Percentiles rank a stretch among this genome's conserved stretches.
Evolutionary conservation across 441 rosid species (phyloP).

Genomic region (Bruguiera hainesii): DNA sequence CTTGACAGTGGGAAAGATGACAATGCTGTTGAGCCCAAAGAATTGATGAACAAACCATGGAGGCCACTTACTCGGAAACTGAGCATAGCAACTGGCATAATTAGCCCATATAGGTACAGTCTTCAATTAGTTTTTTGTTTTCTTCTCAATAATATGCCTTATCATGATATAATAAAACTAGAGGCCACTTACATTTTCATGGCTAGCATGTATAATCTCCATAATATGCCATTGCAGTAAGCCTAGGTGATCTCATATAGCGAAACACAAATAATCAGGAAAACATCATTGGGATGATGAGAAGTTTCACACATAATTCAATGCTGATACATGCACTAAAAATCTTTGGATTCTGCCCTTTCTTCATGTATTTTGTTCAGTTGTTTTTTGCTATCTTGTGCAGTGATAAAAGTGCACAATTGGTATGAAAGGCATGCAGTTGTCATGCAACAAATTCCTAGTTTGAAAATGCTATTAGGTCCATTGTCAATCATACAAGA

Average conservation of each 20-base stretch:
- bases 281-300: neutral
- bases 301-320: neutral
- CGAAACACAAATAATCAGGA: neutral
- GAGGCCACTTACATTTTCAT: no score
- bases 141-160: neutral
- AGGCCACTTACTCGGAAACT: slow-evolving; percentile 89
- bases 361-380: no score
- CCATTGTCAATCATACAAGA: no score
- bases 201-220: no score
- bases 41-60: slow-evolving; percentile 86
- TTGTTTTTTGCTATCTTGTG: no score
- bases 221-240: no score
- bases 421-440: no score
- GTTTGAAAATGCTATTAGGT: no score
- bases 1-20: slow-evolving; percentile 58
- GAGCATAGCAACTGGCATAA: slow-evolving; percentile 80
- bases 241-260: no score
- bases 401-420: no score
- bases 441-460: no score
- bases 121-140: neutral
- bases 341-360: no score
- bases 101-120: slow-evolving; percentile 78
- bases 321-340: neutral
- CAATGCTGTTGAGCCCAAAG: slow-evolving; percentile 57
- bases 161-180: neutral